Evolutionary conservation across 192 early-diverging fungal species (phyloP).

Genomic region (Dissophora globulifera): DNA sequence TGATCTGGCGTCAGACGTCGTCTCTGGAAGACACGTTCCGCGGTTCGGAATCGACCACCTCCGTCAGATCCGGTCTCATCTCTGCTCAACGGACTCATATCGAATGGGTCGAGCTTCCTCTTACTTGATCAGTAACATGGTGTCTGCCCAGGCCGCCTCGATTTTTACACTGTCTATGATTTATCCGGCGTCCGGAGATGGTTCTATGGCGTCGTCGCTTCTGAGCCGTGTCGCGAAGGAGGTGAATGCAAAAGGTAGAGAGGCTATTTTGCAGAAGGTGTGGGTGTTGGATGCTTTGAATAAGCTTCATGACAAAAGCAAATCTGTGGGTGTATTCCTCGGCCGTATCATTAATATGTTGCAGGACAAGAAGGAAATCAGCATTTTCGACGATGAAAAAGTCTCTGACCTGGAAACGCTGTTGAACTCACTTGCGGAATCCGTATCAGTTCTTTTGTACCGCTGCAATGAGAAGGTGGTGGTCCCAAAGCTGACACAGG

Average conservation of each 20-base stretch:
- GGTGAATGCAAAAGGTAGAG: slow-evolving; percentile 2
- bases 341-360: slow-evolving; percentile 5
- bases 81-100: slow-evolving; percentile 11
- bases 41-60: slow-evolving; percentile 8
- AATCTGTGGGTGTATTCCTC: background rate
- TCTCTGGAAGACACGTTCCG: background rate
- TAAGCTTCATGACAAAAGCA: background rate
- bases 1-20: background rate
- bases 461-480: slow-evolving; percentile 1
- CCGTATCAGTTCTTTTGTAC: background rate
- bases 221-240: slow-evolving; percentile 13
- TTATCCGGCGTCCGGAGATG: background rate
- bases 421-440: background rate
- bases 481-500: slow-evolving; percentile 1
- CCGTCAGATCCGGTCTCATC: slow-evolving; percentile 14
- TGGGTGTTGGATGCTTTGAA: slow-evolving; percentile 2
- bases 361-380: slow-evolving; percentile 10
- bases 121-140: slow-evolving; percentile 8
- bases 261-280: slow-evolving; percentile 8
- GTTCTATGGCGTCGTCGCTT: slow-evolving; percentile 1
- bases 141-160: slow-evolving; percentile 15
- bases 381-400: background rate
- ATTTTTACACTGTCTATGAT: slow-evolving; percentile 19
- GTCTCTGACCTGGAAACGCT: background rate
- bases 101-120: slow-evolving; percentile 16